Evolutionary conservation across 208 protist species (phyloP).

Genomic region (Leishmania turanica): DNA sequence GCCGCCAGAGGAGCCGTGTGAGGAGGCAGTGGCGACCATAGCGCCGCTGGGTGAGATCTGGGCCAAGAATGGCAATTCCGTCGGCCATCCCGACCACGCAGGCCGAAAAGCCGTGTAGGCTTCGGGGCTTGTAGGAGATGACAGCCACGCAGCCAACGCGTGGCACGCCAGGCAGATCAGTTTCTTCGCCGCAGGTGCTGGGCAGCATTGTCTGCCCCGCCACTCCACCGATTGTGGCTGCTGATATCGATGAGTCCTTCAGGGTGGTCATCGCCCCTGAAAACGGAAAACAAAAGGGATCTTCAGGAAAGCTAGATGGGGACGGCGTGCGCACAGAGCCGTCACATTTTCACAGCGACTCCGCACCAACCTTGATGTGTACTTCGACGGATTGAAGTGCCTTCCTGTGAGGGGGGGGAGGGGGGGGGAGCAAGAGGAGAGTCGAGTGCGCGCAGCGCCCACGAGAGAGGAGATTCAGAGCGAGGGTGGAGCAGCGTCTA

Average conservation of each 20-base stretch:
- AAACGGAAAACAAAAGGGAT: neutral
- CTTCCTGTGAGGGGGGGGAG: neutral
- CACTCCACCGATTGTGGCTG: neutral
- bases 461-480: neutral
- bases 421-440: neutral
- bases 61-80: conserved; percentile 68
- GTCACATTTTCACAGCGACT: neutral
- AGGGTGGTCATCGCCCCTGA: neutral
- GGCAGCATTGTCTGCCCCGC: conserved; percentile 28
- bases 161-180: conserved; percentile 65
- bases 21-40: conserved; percentile 38
- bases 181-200: conserved; percentile 68
- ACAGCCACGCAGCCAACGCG: conserved; percentile 66
- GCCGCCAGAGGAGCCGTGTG: conserved; percentile 53
- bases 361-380: neutral
- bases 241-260: conserved; percentile 1
- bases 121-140: conserved; percentile 36
- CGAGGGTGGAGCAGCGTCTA: neutral
- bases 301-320: neutral
- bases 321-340: neutral
- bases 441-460: neutral
- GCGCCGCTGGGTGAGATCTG: conserved; percentile 41
- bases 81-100: conserved; percentile 50
- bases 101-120: conserved; percentile 40
- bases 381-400: neutral